Base-by-base conservation (phyloP, 2,329 filamentous ascomycete species). In the Zelopaecilomyces penicillatus region DNA sequence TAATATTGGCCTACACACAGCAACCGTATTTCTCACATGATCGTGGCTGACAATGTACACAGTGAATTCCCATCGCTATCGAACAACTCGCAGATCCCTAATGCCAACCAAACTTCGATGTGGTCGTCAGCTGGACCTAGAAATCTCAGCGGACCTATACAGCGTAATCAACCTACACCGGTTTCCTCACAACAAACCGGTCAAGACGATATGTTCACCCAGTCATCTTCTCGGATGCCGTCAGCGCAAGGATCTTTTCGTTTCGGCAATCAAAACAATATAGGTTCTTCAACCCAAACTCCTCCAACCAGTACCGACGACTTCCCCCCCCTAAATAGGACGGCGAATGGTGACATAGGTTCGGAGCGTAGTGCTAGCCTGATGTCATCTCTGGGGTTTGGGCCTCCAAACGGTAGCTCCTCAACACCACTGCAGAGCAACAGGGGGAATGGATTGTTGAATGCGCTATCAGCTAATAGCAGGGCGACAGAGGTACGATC, bases 1-100 rank as follows among this genome's bases (percentile, higher is more conserved):
- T 19, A 19, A 19, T 19, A 19, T 19, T 19, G 4, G 27, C 37
- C n/a, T 33, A 30, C 28, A 37, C 19, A 19, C 19, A 19, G 19
- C 19, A 19, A 19, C 19, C 3, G 19, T 19, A 19, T 19, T 19
- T 19, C 19, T 19, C 19, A 2, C 19, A 19, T 19, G 19, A 19
- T 19, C 19, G 19, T 19, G 19, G 12, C 39, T 8, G 19, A 37
- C 26, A 30, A 43, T 32, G 31, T 9, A 11, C 30, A 30, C 49
- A 84, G 80, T 49, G 80, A 84, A 57, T 84, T 84, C 44, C 80
- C 80, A 6, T 81, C 79, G 26, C 63, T 84, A 53, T 82, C 78
- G 42, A 80, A 78, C 55, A 80, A 75, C 51, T 67, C 76, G 37
- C 75, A 78, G 55, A 61, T 78, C 37, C 64, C 71, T 29, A 74